A percentile compares a stretch with the other conserved stretches of the same genome.
Evolutionary conservation across 2,329 filamentous ascomycete genomes (phyloP).

Genomic region (Scortechinia acanthostroma): DNA sequence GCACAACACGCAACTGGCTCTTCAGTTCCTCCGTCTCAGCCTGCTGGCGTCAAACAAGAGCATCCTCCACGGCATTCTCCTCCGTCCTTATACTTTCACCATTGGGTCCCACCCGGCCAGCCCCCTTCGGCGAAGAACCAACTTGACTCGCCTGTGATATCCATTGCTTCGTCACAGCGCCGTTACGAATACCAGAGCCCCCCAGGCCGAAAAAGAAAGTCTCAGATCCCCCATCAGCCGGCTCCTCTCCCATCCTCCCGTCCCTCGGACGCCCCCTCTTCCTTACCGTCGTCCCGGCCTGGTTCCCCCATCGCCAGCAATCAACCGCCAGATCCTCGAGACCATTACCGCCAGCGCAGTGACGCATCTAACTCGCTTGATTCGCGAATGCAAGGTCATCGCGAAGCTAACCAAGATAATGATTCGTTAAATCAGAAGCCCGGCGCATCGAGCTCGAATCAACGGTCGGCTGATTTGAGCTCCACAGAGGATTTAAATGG

Average conservation of each 20-base stretch:
- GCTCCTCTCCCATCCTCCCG: not conserved
- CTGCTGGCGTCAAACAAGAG: not conserved
- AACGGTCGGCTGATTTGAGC: too few relatives aligned
- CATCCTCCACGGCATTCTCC: not conserved
- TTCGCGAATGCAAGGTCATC: too few relatives aligned
- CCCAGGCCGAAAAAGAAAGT: not conserved
- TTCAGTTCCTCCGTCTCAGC: not conserved
- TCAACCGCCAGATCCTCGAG: too few relatives aligned
- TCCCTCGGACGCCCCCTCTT: not conserved
- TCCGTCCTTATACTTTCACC: not conserved
- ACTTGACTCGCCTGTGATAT: too few relatives aligned
- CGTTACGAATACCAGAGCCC: not conserved
- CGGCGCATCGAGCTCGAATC: too few relatives aligned
- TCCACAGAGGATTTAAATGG: too few relatives aligned
- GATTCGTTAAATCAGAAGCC: too few relatives aligned
- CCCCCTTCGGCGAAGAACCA: not conserved
- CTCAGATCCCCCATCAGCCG: not conserved
- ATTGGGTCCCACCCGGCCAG: slow-evolving; percentile 1
- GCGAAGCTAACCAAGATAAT: too few relatives aligned
- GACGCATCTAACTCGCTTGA: too few relatives aligned
- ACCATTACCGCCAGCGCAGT: too few relatives aligned
- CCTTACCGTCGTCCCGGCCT: not conserved
- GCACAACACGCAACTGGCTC: not conserved
- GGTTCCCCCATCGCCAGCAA: too few relatives aligned
- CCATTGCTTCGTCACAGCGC: not conserved